Evolutionary conservation across 2,329 filamentous ascomycete genomes (phyloP).

Genomic region (Aspergillus luchuensis): DNA sequence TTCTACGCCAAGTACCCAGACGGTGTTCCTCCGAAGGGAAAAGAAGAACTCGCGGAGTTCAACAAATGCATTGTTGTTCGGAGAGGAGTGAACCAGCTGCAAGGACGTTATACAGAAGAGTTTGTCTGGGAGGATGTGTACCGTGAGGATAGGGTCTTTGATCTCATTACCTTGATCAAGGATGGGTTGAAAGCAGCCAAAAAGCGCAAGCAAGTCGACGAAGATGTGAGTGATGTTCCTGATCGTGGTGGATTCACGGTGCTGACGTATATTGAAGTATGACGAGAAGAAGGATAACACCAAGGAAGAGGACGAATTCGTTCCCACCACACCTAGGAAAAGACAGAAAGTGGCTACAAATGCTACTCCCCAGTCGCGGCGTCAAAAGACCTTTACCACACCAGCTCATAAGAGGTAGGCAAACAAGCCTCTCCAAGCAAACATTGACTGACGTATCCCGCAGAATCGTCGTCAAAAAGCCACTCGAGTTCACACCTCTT

Average conservation of each 20-base stretch:
- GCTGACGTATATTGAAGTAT: constrained; percentile 30
- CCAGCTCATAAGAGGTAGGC: constrained; percentile 64
- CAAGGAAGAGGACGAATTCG: constrained; percentile 38
- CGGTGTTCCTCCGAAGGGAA: constrained; percentile 69
- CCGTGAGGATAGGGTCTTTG: constrained; percentile 63
- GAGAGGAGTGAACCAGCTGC: constrained; percentile 83
- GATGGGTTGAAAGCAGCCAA: constrained; percentile 66
- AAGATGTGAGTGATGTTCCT: constrained; percentile 35
- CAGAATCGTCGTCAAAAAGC: constrained; percentile 75
- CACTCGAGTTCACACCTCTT: constrained; percentile 92
- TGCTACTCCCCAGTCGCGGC: constrained; percentile 46
- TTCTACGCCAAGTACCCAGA: constrained; percentile 72
- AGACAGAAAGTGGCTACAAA: constrained; percentile 54
- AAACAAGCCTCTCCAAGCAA: constrained; percentile 23
- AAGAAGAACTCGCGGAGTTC: constrained; percentile 63
- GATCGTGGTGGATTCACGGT: background rate
- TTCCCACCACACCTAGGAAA: constrained; percentile 58
- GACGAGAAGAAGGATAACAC: constrained; percentile 44
- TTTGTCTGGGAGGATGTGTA: constrained; percentile 91
- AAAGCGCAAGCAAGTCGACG: constrained; percentile 49
- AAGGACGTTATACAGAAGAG: constrained; percentile 87
- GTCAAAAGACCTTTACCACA: constrained; percentile 55
- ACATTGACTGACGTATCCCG: constrained; percentile 18
- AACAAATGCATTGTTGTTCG: constrained; percentile 90
- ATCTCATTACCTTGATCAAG: constrained; percentile 68